These are phyloP conservation scores for Helicocarpus griseus DNA, from an alignment of 2,329 filamentous ascomycete species.

Conservation along the genomic window DNA sequence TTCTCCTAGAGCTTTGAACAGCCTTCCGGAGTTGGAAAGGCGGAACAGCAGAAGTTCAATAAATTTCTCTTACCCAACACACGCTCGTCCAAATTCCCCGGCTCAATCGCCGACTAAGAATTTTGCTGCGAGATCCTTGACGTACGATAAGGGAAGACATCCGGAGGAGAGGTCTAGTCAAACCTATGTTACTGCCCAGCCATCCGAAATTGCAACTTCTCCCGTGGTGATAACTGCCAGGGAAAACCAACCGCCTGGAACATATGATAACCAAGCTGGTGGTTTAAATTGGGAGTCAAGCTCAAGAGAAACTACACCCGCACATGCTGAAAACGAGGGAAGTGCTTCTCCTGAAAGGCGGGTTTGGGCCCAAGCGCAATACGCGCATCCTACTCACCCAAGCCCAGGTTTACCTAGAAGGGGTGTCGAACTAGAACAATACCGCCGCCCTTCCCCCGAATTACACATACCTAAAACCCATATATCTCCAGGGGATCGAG, in stretches of 20 bases:
- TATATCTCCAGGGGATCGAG: conserved; percentile 11
- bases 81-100: conserved; percentile 33
- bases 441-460: background rate
- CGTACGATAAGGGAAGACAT: background rate
- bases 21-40: conserved; percentile 28
- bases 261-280: background rate
- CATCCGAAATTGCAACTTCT: background rate
- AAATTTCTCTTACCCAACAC: conserved; percentile 41
- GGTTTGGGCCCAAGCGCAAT: background rate
- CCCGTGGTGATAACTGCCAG: background rate
- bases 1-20: conserved; percentile 15
- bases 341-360: background rate
- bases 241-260: background rate
- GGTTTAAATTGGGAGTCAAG: background rate
- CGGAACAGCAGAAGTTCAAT: conserved; percentile 34
- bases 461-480: conserved; percentile 6
- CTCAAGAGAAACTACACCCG: background rate
- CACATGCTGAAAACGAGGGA: background rate
- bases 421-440: background rate
- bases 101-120: conserved; percentile 15
- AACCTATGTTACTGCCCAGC: background rate
- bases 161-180: background rate
- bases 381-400: background rate
- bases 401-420: background rate
- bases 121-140: background rate